These are phyloP conservation scores for Gossypium longicalyx DNA, from an alignment of 345 rosid genomes.

Conservation along the genomic window DNA sequence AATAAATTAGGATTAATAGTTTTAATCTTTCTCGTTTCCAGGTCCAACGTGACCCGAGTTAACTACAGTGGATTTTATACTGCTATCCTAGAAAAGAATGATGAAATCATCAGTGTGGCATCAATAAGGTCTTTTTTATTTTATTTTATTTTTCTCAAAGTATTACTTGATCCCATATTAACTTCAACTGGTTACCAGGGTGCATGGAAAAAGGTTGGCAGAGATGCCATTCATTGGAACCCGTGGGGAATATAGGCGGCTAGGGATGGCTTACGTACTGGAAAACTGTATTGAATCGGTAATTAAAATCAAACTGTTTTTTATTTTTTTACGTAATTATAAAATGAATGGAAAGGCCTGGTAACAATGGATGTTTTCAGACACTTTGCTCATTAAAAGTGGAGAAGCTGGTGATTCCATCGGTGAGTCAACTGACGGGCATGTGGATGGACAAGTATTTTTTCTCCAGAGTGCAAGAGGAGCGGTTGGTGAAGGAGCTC, in stretches of 20 bases:
- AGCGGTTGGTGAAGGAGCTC: neutral
- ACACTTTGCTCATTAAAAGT: constrained; percentile 10
- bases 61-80: constrained; percentile 26
- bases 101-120: constrained; percentile 22
- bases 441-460: constrained; percentile 23
- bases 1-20: neutral
- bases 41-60: constrained; percentile 23
- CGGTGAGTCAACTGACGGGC: neutral
- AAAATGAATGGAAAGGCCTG: neutral
- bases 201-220: constrained; percentile 26
- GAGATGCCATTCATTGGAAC: constrained; percentile 40
- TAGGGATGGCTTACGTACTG: constrained; percentile 19
- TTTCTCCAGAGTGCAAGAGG: neutral
- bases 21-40: neutral
- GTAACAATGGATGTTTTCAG: constrained; percentile 12
- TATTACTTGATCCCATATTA: neutral
- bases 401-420: constrained; percentile 29
- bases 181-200: constrained; percentile 12
- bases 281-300: constrained; percentile 15
- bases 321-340: neutral
- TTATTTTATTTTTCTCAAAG: neutral
- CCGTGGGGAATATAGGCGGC: constrained; percentile 6
- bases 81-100: constrained; percentile 21
- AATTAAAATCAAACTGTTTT: neutral
- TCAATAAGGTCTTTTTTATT: constrained; percentile 18